These are phyloP conservation scores for Pulveroboletus sp. DNA, from an alignment of 768 basidiomycete genomes.

Conservation along the genomic window DNA sequence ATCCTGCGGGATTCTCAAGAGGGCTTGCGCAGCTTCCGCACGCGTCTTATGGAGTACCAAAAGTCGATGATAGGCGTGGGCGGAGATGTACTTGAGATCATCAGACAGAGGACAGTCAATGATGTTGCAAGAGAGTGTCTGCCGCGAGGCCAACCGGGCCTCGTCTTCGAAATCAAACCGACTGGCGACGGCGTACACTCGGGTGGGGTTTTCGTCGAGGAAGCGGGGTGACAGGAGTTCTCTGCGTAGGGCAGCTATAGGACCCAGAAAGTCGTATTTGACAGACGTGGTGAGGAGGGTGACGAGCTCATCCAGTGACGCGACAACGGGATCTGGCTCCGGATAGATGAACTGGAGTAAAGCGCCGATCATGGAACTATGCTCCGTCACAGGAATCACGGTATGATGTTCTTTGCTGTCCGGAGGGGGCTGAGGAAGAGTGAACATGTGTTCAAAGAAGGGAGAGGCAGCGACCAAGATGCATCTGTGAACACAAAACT, in stretches of 20 bases:
- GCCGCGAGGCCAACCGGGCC: conserved; percentile 52
- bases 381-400: conserved; percentile 54
- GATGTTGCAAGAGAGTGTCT: conserved; percentile 51
- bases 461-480: conserved; percentile 61
- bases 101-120: conserved; percentile 54
- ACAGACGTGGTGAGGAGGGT: conserved; percentile 47
- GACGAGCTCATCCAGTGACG: conserved; percentile 50
- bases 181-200: conserved; percentile 68
- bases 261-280: conserved; percentile 59
- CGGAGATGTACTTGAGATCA: conserved; percentile 62
- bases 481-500: conserved; percentile 58
- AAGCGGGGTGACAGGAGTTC: conserved; percentile 49
- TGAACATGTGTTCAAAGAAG: conserved; percentile 67
- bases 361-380: conserved; percentile 38
- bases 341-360: conserved; percentile 64
- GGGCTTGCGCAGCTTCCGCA: conserved; percentile 41
- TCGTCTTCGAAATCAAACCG: conserved; percentile 62
- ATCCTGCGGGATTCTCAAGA: conserved; percentile 43
- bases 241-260: conserved; percentile 44
- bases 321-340: conserved; percentile 47
- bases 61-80: conserved; percentile 63
- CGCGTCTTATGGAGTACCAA: conserved; percentile 56
- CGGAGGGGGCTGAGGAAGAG: conserved; percentile 49
- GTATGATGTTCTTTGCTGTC: conserved; percentile 31
- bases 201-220: conserved; percentile 44